These are phyloP conservation scores for Colletotrichum brevisporum DNA, from an alignment of 2,329 filamentous ascomycete species.

Conservation along the genomic window DNA sequence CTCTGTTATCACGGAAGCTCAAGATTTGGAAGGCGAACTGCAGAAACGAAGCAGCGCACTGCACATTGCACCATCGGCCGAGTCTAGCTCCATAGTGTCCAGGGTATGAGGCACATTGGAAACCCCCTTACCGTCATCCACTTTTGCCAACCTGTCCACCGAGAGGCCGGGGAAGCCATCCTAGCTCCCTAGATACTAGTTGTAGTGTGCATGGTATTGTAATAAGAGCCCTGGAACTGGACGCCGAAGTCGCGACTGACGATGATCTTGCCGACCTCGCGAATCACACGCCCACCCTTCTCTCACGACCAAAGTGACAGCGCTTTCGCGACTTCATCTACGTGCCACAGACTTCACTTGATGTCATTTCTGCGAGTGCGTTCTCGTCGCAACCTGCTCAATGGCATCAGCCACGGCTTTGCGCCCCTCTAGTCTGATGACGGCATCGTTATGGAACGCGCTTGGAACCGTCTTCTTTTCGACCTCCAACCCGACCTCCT, in stretches of 20 bases:
- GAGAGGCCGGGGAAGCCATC: slow-evolving; percentile 5
- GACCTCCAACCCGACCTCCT: slow-evolving; percentile 61
- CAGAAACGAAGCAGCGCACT: not conserved
- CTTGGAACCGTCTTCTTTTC: slow-evolving; percentile 59
- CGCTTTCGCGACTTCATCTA: not conserved
- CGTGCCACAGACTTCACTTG: slow-evolving; percentile 23
- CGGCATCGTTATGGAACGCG: slow-evolving; percentile 71
- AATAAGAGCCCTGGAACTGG: not conserved
- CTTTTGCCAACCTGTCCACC: not conserved
- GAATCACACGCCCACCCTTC: slow-evolving; percentile 3
- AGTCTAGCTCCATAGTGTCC: slow-evolving; percentile 8
- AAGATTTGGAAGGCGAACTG: not conserved
- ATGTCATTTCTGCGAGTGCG: slow-evolving; percentile 19
- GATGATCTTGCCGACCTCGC: slow-evolving; percentile 3
- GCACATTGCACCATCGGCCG: slow-evolving; percentile 7
- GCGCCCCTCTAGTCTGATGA: slow-evolving; percentile 61
- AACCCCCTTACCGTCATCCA: slow-evolving; percentile 14
- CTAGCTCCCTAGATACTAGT: not conserved
- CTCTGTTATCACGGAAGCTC: not conserved
- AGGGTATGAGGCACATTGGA: not conserved
- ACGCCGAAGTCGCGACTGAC: slow-evolving; percentile 3
- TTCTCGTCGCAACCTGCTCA: slow-evolving; percentile 42
- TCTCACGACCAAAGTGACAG: not conserved
- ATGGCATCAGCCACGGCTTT: slow-evolving; percentile 61
- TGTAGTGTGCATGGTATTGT: too few relatives aligned